Evolutionary conservation across 805 yeast genomes (phyloP), one percentile per base, ranked within the genome.

Genomic region (Starmerella khaoyaiensis): DNA sequence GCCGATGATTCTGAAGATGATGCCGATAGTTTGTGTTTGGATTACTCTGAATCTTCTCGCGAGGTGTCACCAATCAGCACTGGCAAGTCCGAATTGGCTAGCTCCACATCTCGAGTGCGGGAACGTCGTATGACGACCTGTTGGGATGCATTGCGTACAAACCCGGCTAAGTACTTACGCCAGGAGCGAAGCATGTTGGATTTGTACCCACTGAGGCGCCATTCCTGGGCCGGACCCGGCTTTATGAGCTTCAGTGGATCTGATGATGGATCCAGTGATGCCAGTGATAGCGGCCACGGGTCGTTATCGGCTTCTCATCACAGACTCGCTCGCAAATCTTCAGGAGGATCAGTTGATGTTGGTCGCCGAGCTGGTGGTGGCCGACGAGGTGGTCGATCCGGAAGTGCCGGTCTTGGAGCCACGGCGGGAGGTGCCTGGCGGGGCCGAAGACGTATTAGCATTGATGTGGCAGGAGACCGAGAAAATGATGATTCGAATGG

Each of bases 181-280:
- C 51, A 51, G 30, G 59, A 56, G 39, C 55, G 54, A 29, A 44
- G 46, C 8, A 41, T 47, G 31, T 47, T 56, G 21, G 52, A 47
- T 14, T 33, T 56, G 38, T 56, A 56, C 32, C 56, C 59, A 6
- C 23, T 47, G 24, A 48, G 54, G 37, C 47, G 56, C 3, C 56
- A 55, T 22, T 49, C 58, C 10, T 55, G 58, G 58, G 50, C 58
- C 25, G 47, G 45, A 9, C 37, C 42, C 21, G 27, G 31, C 21
- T 25, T 24, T 21, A 5, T 35, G 17, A 35, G 39, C 23, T 28
- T 33, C 18, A n/a, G n/a, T n/a, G 15, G 18, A 6, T 7, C 23
- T 5, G 42, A 39, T 10, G 33, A 21, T n/a, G n/a, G n/a, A n/a
- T 27, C 26, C 14, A 19, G 33, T n/a, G 34, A 23, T 15, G 15